Evolutionary conservation across 192 early-diverging fungal genomes (phyloP).

Genomic region (Pilaira anomala): DNA sequence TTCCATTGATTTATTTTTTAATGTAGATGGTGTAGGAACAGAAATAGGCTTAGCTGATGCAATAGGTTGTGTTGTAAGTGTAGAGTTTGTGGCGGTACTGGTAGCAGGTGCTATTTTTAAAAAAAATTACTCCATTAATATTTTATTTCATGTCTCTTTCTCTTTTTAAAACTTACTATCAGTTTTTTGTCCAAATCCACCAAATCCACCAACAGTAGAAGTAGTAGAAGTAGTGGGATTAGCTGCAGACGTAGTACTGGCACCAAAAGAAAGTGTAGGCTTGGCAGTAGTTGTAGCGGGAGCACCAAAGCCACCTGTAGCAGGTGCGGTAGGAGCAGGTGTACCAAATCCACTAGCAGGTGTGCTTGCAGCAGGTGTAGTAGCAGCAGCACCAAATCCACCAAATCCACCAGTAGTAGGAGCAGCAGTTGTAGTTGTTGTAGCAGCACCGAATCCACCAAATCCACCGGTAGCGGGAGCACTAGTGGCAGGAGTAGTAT

Average conservation of each 20-base stretch:
- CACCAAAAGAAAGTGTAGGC: conserved; percentile 28
- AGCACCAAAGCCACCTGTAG: neutral
- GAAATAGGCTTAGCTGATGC: conserved; percentile 34
- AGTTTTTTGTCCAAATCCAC: conserved; percentile 9
- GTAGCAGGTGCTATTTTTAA: conserved; percentile 8
- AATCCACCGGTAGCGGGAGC: conserved; percentile 21
- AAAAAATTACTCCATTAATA: too few species aligned
- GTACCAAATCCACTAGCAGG: conserved; percentile 10
- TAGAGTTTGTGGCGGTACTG: conserved; percentile 36
- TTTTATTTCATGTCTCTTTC: neutral
- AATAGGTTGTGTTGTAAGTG: conserved; percentile 30
- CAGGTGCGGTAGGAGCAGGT: neutral
- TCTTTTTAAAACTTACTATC: too few species aligned
- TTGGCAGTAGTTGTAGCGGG: conserved; percentile 14
- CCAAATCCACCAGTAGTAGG: conserved; percentile 5
- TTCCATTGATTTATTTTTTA: conserved; percentile 87
- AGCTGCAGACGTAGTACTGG: conserved; percentile 17
- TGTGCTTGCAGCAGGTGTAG: conserved; percentile 1
- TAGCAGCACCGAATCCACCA: conserved; percentile 18
- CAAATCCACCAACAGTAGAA: conserved; percentile 18
- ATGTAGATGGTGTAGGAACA: conserved; percentile 47
- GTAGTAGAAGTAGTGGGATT: conserved; percentile 8
- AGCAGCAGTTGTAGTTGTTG: conserved; percentile 32
- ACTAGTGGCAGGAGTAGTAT: conserved; percentile 9
- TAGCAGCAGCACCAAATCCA: conserved; percentile 22